phyloP scores from a whole-genome alignment of 2,329 filamentous ascomycete species.

The Aureobasidium melanogenum region DNA sequence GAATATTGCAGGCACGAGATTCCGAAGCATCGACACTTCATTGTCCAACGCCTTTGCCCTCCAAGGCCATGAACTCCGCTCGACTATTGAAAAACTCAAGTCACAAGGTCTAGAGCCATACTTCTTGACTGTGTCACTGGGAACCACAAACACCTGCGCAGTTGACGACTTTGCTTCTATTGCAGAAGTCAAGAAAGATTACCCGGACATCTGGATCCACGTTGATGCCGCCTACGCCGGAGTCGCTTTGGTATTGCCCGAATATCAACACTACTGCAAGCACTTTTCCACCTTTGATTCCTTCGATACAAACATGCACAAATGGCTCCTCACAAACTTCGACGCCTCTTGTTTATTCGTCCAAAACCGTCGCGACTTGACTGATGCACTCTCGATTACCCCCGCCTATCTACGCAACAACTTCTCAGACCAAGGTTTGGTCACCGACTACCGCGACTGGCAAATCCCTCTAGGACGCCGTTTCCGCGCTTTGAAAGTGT shows the following conservation, averaged over 20 bases:
- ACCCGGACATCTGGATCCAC: conserved; percentile 73
- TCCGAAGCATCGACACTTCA: conserved; percentile 56
- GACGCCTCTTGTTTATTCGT: conserved; percentile 78
- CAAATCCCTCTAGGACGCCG: conserved; percentile 85
- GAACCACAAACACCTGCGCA: conserved; percentile 81
- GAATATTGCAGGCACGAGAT: conserved; percentile 76
- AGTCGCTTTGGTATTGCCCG: conserved; percentile 70
- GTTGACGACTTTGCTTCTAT: conserved; percentile 73
- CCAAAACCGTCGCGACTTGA: conserved; percentile 65
- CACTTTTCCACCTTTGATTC: conserved; percentile 65
- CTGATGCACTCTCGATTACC: conserved; percentile 66
- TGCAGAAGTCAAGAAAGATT: conserved; percentile 44
- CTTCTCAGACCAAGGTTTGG: conserved; percentile 70
- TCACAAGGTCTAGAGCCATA: conserved; percentile 70
- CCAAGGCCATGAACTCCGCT: conserved; percentile 53
- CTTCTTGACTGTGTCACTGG: conserved; percentile 74
- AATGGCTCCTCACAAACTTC: conserved; percentile 93
- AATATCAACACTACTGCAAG: conserved; percentile 61
- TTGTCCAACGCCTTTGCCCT: conserved; percentile 60
- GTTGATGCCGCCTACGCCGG: conserved; percentile 91
- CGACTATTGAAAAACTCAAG: conserved; percentile 56
- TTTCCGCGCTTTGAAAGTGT: conserved; percentile 85
- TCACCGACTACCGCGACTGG: conserved; percentile 96
- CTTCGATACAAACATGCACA: conserved; percentile 95
- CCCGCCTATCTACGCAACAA: conserved; percentile 76